Base-by-base conservation (phyloP, 2,329 filamentous ascomycete genomes). In the Cryphonectria japonica region DNA sequence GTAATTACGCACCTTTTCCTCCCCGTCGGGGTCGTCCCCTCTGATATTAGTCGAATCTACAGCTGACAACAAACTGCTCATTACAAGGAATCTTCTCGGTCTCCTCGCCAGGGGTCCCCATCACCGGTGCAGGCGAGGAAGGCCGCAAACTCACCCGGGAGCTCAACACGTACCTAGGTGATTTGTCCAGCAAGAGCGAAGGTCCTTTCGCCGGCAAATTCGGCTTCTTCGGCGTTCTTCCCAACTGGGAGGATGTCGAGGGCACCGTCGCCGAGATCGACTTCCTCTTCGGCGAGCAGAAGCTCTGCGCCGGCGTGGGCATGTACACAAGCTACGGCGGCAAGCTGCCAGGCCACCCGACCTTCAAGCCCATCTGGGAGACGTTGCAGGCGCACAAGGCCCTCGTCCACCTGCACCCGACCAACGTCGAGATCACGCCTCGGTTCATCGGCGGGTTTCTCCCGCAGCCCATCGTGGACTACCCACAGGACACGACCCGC, bases 401-500 rank as follows among this genome's bases (percentile, higher is more conserved):
- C 0, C 69, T 78, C 1, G 73, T 78, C 3, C 78, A 78, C 50
- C 63, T 77, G 5, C 77, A 78, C 34, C 77, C 77, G 14, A 73
- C 71, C 0, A 60, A 64, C 22, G 34, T 75, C 6, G 69, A 74
- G 2, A 41, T 74, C 8, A 60, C 41, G 11, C 75, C 74, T 3
- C 34, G 41, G 22, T 68, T 66, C 57, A 72, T 75, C 26, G 70
- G 60, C 41, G 71, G 66, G 34, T 72, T 72, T 39, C 68, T 77
- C 37, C 77, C 77, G 0, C 75, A 77, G 67, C 77, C 77, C 0
- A 71, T 79, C 19, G 66, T 79, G 9, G 78, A 78, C 60, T 85
- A 80, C 68, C 80, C 83, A 0, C 81, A 83, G 62, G 82, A 84
- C 66, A 85, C 83, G 1, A 81, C 79, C 0, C 80, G 82, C 2